Evolutionary conservation across 805 yeast species (phyloP), one percentile per base, ranked within the genome.

Genomic region (Diddensiella transvaalensis): DNA sequence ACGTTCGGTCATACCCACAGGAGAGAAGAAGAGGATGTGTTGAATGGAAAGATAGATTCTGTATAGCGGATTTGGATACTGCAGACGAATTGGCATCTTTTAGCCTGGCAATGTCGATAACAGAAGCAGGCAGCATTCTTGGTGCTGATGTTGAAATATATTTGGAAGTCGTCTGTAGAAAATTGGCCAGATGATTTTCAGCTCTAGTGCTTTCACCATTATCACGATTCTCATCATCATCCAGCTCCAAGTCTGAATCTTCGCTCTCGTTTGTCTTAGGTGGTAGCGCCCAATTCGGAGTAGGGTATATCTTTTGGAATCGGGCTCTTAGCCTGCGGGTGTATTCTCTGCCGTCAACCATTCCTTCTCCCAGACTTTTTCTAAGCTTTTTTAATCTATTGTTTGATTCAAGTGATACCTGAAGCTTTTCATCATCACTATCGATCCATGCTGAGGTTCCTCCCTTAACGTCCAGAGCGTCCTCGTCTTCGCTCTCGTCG

Each of bases 1-100:
- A 64, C 0, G 96, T 85, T 56, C 87, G 76, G 65, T 93, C 99
- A 63, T 84, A 90, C 19, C 99, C 99, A 48, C 93, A 95, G 0
- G 96, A 86, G 46, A 93, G 69, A 40, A 91, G 70, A 24, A 93
- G 71, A 36, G 99, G 96, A 57, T 83, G 87, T 4, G 76, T 70
- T 6, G 86, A 87, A 65, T 93, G 99, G 77, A 93, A 93, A 3
- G 85, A 75, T 35, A 93, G 61, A 0, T 91, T 71, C 67, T 88
- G 97, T n/a, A 93, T 78, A 0, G 89, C 96, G 0, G 96, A 77
- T 53, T 75, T 78, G 2, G 96, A 79, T 3, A 79, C 69, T 50
- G 79, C 80, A 40, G 79, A 76, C 44, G 76, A 73, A 61, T 89
- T 91, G 37, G 95, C 97, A 69, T 93, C 98, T 54, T 83, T 85